Base-by-base conservation (phyloP, 2,329 filamentous ascomycete genomes). In the Leptographium flavum region DNA sequence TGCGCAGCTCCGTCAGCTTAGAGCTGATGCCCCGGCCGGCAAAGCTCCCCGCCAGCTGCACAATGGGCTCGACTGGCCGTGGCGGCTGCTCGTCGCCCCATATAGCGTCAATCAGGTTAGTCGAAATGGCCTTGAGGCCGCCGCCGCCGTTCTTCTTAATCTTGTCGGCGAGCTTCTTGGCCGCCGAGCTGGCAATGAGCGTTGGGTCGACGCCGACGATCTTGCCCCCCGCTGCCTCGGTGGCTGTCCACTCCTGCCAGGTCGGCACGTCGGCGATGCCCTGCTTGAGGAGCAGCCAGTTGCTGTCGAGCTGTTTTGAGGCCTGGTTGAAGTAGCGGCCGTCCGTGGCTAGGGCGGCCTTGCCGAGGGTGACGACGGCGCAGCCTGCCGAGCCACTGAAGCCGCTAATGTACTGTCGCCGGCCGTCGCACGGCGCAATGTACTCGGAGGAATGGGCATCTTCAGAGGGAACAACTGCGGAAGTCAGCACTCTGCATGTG, bases 311-410 rank as follows among this genome's bases (percentile, higher is more conserved):
- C 62, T 98, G 87, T 56, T 88, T 85, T 50, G 79, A 70, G 23
- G 92, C 92, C 63, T 98, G 92, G 66, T 94, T 96, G 72, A 96
- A 98, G 65, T 98, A 98, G 53, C 92, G 81, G 27, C 92, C 92
- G 60, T 98, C 92, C 27, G 92, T 98, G 13, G 92, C 87, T 47
- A 98, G 68, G 14, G 87, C 86, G 15, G 92, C 92, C 62, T 88
- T 88, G 43, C 87, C 81, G 42, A 77, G 74, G 3, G 88, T 92
- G 46, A 98, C 73, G 42, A 98, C 81, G 33, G 88, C 92, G 52
- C 86, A 94, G 47, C 92, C 92, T 37, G 92, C 90, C 10, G 92
- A 98, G 45, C 92, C 92, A 47, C 86, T 87, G 63, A 98, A 98
- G 23, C 92, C 90, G 49, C 80, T 88, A 55, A 98, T 94, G 58